A percentile compares a stretch with the other conserved stretches of the same genome.
These are phyloP conservation scores for Neoarthrinium moseri DNA, from an alignment of 2,329 filamentous ascomycete species.

Conservation along the genomic window DNA sequence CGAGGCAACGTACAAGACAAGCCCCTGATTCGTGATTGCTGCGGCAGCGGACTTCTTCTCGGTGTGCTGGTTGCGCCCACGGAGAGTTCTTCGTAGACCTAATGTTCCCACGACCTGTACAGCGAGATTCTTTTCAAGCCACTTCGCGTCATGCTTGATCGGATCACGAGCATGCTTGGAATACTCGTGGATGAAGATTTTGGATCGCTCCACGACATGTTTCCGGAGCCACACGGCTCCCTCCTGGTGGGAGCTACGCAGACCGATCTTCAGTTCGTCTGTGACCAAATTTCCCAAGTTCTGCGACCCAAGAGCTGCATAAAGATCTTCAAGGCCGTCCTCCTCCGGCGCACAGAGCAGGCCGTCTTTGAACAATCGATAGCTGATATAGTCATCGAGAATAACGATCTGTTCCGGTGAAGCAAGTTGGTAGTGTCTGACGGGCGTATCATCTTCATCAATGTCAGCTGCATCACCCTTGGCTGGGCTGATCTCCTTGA, in stretches of 20 bases:
- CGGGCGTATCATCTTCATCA: slow-evolving; percentile 61
- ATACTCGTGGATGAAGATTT: slow-evolving; percentile 83
- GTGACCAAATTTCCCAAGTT: slow-evolving; percentile 76
- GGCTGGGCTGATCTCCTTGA: slow-evolving; percentile 63
- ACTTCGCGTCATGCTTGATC: slow-evolving; percentile 85
- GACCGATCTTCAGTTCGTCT: slow-evolving; percentile 73
- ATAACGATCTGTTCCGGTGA: slow-evolving; percentile 72
- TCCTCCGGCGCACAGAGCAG: slow-evolving; percentile 89
- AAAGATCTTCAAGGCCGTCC: slow-evolving; percentile 81
- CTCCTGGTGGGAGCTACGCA: slow-evolving; percentile 63
- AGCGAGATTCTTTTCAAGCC: slow-evolving; percentile 82
- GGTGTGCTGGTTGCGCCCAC: slow-evolving; percentile 66
- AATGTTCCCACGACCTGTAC: slow-evolving; percentile 80
- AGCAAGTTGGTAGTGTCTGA: slow-evolving; percentile 78
- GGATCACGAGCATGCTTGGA: slow-evolving; percentile 67
- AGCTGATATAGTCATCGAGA: slow-evolving; percentile 85
- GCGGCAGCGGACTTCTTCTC: slow-evolving; percentile 74
- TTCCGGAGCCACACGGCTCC: slow-evolving; percentile 70
- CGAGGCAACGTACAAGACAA: slow-evolving; percentile 74
- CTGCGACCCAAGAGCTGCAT: slow-evolving; percentile 74
- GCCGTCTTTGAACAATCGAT: slow-evolving; percentile 81
- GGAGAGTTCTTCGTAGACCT: slow-evolving; percentile 72
- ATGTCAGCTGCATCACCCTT: slow-evolving; percentile 49
- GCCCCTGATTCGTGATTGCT: slow-evolving; percentile 43
- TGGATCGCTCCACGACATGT: slow-evolving; percentile 82